These are phyloP conservation scores for Neurospora pannonica DNA, from an alignment of 495 filamentous ascomycete species.

Conservation along the genomic window DNA sequence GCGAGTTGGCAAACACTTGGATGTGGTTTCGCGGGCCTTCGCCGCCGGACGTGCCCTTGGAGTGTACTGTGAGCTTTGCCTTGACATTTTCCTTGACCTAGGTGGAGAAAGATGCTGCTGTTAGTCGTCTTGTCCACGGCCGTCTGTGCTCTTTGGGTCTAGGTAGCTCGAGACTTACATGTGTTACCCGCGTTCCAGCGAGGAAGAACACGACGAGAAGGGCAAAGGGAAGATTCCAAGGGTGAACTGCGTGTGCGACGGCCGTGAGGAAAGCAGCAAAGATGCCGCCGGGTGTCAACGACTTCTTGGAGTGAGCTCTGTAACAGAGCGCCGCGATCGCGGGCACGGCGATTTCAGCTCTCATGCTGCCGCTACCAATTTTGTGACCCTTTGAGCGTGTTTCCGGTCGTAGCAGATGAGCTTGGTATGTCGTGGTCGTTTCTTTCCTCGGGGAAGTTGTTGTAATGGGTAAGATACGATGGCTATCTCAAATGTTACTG, in stretches of 20 bases:
- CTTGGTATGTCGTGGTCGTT: background rate
- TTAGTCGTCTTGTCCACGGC: background rate
- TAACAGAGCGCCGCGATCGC: constrained; percentile 54
- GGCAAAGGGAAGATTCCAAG: constrained; percentile 80
- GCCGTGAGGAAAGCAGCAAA: constrained; percentile 62
- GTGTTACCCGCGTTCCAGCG: constrained; percentile 73
- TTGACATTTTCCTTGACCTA: constrained; percentile 85
- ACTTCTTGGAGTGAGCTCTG: constrained; percentile 62
- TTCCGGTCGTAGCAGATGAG: background rate
- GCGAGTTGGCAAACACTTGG: constrained; percentile 86
- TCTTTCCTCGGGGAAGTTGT: background rate
- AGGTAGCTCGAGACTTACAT: constrained; percentile 35
- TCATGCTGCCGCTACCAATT: constrained; percentile 40
- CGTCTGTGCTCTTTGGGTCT: background rate
- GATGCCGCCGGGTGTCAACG: constrained; percentile 66
- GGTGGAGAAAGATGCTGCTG: background rate
- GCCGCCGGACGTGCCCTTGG: constrained; percentile 59
- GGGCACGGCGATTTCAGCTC: constrained; percentile 58
- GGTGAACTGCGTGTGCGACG: constrained; percentile 72
- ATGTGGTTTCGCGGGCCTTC: constrained; percentile 75
- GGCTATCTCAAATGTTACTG: background rate
- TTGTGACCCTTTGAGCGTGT: background rate
- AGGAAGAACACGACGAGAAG: constrained; percentile 82
- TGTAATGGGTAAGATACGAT: background rate
- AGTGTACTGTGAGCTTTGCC: constrained; percentile 64